phyloP scores from a whole-genome alignment of 2,329 filamentous ascomycete genomes.

The Pestalotiopsis fici region DNA sequence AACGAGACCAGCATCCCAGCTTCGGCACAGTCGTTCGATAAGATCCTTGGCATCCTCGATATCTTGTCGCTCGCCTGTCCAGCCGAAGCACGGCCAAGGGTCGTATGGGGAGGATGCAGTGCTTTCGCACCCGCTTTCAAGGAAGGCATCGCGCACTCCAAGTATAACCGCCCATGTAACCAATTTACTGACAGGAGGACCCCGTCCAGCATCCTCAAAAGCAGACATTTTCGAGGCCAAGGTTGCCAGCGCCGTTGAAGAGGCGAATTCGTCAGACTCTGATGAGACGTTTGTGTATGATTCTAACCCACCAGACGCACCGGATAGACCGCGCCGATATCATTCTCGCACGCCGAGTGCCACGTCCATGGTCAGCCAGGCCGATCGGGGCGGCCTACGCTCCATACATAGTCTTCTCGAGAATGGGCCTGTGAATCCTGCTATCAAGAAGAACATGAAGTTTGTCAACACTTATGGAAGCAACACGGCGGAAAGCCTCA shows the following conservation, averaged over 20 bases:
- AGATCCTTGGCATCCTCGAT: conserved; percentile 32
- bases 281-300: conserved; percentile 99
- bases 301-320: conserved; percentile 80
- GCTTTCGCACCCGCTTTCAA: conserved; percentile 21
- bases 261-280: conserved; percentile 94
- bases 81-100: conserved; percentile 31
- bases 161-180: conserved; percentile 39
- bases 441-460: conserved; percentile 92
- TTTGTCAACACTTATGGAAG: conserved; percentile 81
- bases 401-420: conserved; percentile 71
- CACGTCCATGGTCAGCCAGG: conserved; percentile 77
- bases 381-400: conserved; percentile 60
- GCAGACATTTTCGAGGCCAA: conserved; percentile 98
- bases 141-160: conserved; percentile 20
- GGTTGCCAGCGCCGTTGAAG: conserved; percentile 92
- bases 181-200: conserved; percentile 44
- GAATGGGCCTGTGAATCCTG: conserved; percentile 48
- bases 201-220: conserved; percentile 77
- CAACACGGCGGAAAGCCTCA: conserved; percentile 51
- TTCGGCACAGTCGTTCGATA: conserved; percentile 43
- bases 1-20: conserved; percentile 22
- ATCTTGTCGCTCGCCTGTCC: conserved; percentile 34
- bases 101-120: conserved; percentile 29
- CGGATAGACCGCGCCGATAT: conserved; percentile 70
- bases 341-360: conserved; percentile 95